A percentile compares a stretch with the other conserved stretches of the same genome.
These are phyloP conservation scores for Rhodotorula taiwanensis DNA, from an alignment of 768 basidiomycete genomes.

Conservation along the genomic window DNA sequence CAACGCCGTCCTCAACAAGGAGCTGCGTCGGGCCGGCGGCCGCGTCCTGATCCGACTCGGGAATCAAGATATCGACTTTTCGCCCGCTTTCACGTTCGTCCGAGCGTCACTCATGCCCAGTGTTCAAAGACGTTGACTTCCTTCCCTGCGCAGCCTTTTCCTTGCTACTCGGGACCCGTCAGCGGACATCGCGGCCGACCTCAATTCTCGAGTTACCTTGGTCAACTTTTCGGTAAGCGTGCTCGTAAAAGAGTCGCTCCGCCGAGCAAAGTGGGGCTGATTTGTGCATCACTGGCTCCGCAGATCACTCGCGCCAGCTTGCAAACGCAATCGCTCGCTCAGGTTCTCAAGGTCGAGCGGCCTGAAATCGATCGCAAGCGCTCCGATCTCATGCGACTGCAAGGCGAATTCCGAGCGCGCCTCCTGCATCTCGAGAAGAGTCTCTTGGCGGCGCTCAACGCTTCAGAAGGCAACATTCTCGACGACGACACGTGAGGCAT, in stretches of 20 bases:
- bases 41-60: slow-evolving; percentile 94
- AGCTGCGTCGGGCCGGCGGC: slow-evolving; percentile 90
- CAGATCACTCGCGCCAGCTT: slow-evolving; percentile 98
- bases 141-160: slow-evolving; percentile 59
- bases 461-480: slow-evolving; percentile 91
- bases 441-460: slow-evolving; percentile 87
- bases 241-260: too few species aligned
- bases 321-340: slow-evolving; percentile 94
- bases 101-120: too few species aligned
- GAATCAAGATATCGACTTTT: slow-evolving; percentile 98
- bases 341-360: slow-evolving; percentile 91
- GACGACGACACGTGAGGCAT: slow-evolving; percentile 73
- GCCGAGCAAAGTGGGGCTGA: too few species aligned
- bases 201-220: slow-evolving; percentile 68
- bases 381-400: slow-evolving; percentile 93
- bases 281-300: too few species aligned
- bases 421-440: slow-evolving; percentile 87
- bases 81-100: slow-evolving; percentile 78
- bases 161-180: slow-evolving; percentile 94
- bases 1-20: slow-evolving; percentile 93
- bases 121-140: neutral
- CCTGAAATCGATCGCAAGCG: slow-evolving; percentile 93
- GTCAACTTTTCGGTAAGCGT: slow-evolving; percentile 51
- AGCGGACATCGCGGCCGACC: slow-evolving; percentile 94
- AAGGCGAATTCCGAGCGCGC: slow-evolving; percentile 92